Base-by-base conservation (phyloP, 2,329 filamentous ascomycete genomes). In the Calonectria pseudoreteaudii region DNA sequence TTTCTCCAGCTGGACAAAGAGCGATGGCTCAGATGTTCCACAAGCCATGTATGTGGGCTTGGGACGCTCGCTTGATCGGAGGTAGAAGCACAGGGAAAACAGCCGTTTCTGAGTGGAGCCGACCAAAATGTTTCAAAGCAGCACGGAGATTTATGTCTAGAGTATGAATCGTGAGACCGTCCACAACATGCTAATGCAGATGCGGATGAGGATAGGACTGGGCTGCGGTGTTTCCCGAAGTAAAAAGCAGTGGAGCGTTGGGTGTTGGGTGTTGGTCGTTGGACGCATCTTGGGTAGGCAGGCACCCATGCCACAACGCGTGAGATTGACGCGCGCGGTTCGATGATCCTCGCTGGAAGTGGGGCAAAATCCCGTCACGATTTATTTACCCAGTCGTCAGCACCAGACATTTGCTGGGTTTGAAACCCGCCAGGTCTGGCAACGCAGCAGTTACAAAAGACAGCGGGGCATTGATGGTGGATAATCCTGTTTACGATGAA, bases 301-400 rank as follows among this genome's bases (percentile, higher is more conserved):
- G 77, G 75, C 76, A 76, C 69, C 71, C 70, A 76, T 72, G 68
- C 52, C 60, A 41, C 52, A 72, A 76, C 78, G 72, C 76, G 76
- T 76, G 75, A 78, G 75, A 67, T 76, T 70, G 76, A 76, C 68
- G 72, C 75, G 75, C 60, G 68, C 56, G 60, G 30, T 49, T 49
- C 41, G 31, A 47, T 31, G 31, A 30, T 52, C 28, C 28, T 56
- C 26, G 30, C 20, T 26, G 36, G n/a, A 62, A 38, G 56, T 62
- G 56, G 56, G 56, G 56, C 56, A 38, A 41, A 26, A n/a, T n/a
- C 34, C 30, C 56, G 20, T 62, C 56, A 28, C 56, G 23, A 62
- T 60, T 38, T 9, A 20, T n/a, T 60, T 14, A 7, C 56, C 30
- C 36, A 38, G 34, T 38, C 14, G 18, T 20, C 31, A 60, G n/a